Evolutionary conservation across 345 rosid species (phyloP).

Genomic region (Eucalyptus cladocalyx): DNA sequence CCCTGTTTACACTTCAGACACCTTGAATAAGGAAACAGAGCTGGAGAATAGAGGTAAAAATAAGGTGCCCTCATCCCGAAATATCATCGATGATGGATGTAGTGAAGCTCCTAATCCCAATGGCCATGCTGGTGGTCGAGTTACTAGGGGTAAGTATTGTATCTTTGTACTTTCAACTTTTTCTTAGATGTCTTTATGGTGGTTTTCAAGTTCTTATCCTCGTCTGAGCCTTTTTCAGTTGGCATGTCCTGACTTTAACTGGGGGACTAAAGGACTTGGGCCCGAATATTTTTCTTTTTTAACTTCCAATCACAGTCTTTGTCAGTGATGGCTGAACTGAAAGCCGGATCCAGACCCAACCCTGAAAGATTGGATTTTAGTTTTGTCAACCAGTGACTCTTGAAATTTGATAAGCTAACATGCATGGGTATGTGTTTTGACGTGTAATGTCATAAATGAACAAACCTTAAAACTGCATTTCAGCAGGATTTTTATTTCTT

Average conservation of each 20-base stretch:
- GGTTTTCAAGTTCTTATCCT: neutral
- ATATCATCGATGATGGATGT: constrained; percentile 25
- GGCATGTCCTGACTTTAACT: neutral
- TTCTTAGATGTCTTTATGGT: neutral
- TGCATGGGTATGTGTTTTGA: neutral
- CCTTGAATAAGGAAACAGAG: constrained; percentile 2
- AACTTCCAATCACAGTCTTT: neutral
- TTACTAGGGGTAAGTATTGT: constrained; percentile 42
- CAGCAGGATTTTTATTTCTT: neutral
- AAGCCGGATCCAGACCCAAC: neutral
- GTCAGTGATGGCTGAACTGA: neutral
- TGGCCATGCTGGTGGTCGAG: constrained; percentile 16
- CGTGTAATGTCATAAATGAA: neutral
- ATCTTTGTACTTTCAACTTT: neutral
- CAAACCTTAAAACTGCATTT: neutral
- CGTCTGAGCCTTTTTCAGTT: neutral
- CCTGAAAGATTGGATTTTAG: neutral
- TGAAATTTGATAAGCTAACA: neutral
- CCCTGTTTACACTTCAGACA: constrained; percentile 2
- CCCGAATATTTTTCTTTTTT: neutral
- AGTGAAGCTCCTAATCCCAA: constrained; percentile 22
- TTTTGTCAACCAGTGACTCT: neutral
- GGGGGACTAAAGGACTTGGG: neutral
- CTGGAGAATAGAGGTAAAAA: constrained; percentile 17
- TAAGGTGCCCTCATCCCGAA: constrained; percentile 15